Conservation (phyloP, 2,329 filamentous ascomycete species). For the Akanthomyces lecanii region DNA sequence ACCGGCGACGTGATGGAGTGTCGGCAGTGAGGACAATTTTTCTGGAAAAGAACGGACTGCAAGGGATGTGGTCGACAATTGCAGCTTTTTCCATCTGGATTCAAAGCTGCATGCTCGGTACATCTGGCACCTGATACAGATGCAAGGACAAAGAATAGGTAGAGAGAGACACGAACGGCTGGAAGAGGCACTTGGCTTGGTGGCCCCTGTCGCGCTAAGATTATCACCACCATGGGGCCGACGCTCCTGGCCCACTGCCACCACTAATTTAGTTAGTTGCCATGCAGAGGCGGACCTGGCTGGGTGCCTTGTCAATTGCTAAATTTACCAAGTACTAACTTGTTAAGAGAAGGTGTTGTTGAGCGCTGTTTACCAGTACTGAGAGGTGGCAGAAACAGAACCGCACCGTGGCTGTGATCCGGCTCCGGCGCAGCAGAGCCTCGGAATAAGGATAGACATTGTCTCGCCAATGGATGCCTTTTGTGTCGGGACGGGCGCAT, state of each 20-base stretch:
- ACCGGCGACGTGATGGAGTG: too few species aligned
- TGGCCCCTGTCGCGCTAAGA: constrained; percentile 2
- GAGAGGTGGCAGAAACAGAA: not conserved
- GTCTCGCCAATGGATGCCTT: not conserved
- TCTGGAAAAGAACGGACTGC: not conserved
- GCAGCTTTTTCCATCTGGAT: too few species aligned
- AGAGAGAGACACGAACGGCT: not conserved
- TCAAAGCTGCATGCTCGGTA: not conserved
- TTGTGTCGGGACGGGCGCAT: not conserved
- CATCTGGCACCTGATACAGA: not conserved
- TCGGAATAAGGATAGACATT: not conserved
- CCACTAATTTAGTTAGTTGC: not conserved
- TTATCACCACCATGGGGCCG: constrained; percentile 1
- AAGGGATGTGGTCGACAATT: not conserved
- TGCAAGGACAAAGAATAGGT: not conserved
- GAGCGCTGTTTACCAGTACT: not conserved
- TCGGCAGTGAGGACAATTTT: too few species aligned
- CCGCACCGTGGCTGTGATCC: too few species aligned
- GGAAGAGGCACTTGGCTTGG: not conserved
- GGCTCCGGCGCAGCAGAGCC: not conserved
- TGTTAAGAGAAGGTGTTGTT: too few species aligned
- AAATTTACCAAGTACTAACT: too few species aligned
- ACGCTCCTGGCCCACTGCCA: not conserved
- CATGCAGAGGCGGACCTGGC: not conserved
- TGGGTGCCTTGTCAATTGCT: too few species aligned